Evolutionary conservation across 2,329 filamentous ascomycete species (phyloP), one percentile per base, ranked within the genome.

Genomic region (Cordyceps cicadae): DNA sequence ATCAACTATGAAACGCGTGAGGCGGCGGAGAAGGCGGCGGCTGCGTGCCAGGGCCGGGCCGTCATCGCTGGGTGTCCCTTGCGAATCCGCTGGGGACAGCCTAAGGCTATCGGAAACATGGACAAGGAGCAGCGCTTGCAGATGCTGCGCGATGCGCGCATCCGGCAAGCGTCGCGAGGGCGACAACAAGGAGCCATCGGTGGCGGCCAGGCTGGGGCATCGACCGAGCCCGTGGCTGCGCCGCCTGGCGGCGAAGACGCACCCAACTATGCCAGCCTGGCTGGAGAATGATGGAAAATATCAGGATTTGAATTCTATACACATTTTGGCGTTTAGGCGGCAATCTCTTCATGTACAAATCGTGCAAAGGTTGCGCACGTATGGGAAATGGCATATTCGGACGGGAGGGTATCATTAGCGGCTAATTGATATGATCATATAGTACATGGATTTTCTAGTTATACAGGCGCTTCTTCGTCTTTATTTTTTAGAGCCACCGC

Each of bases 21-120:
- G 63, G 88, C 84, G 1, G 94, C 95, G 0, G 94, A 99, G 75
- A 86, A 83, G 62, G 95, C 95, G 0, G 90, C 94, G 0, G 85
- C 85, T 39, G 85, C 89, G 21, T 93, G 91, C 67, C 88, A 96
- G 72, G 94, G 95, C 6, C 89, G 88, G 63, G 91, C 92, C 0
- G 85, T 97, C 7, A 90, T 99, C 67, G 87, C 92, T 41, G 94
- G 94, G 3, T 97, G 93, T 67, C 94, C 94, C 0, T 75, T 99
- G 63, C 81, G 93, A 37, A 86, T 99, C 19, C 87, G 92, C 64
- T 99, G 94, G 94, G 93, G 92, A 17, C 88, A 89, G 70, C 93
- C 95, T 17, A 94, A 92, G 77, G 88, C 93, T 1, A 81, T 99
- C 60, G 94, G 96, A 61, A 95, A 85, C 26, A 89, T 97, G 86